Conservation (phyloP, 148 eudicot species). For the Rhododendron kiyosumense region DNA sequence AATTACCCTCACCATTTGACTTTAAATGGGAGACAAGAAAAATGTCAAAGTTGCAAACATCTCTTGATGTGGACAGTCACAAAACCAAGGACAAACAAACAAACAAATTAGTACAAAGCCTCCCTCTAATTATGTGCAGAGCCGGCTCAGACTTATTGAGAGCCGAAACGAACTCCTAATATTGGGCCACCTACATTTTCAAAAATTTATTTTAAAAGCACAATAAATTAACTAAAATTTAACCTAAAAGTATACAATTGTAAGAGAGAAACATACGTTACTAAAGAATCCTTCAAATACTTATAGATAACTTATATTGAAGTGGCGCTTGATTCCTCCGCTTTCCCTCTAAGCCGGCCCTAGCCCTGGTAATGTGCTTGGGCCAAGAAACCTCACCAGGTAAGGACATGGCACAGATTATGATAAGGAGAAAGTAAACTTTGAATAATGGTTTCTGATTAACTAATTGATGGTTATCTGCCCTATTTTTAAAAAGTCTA, state of each 20-base stretch:
- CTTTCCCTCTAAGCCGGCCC: not conserved
- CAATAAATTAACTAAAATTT: no score
- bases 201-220: no score
- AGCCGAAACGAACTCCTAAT: no score
- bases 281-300: no score
- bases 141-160: no score
- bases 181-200: no score
- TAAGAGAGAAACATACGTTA: no score
- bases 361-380: not conserved
- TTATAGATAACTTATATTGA: no score
- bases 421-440: not conserved
- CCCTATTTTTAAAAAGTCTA: constrained; percentile 6
- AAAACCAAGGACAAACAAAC: constrained; percentile 8
- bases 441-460: constrained; percentile 8
- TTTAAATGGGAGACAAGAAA: not conserved
- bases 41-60: constrained; percentile 5
- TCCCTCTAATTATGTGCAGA: no score
- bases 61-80: not conserved
- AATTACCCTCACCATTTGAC: not conserved
- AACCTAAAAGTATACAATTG: no score
- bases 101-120: not conserved
- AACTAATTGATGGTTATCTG: constrained; percentile 8
- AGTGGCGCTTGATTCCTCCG: no score
- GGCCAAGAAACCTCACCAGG: not conserved
- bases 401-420: not conserved